phyloP scores from a whole-genome alignment of 371 early-diverging fungal genomes.

The Massospora cicadina region DNA sequence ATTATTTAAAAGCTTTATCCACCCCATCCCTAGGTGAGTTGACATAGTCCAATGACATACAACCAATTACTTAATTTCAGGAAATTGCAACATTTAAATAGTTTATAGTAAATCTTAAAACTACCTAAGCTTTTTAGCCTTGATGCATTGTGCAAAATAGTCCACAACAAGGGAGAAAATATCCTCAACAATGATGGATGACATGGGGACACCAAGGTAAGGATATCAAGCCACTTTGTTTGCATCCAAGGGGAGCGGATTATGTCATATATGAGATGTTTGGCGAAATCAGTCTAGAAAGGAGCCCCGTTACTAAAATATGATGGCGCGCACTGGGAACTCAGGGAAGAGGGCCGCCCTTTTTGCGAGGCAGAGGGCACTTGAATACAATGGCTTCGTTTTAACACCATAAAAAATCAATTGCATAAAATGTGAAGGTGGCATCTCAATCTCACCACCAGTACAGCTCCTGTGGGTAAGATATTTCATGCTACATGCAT shows the following conservation, averaged over 20 bases:
- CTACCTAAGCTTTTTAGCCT: neutral
- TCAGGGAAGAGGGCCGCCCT: neutral
- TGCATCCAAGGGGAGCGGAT: neutral
- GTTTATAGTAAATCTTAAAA: neutral
- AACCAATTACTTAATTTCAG: neutral
- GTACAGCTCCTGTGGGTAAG: neutral
- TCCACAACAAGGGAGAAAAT: neutral
- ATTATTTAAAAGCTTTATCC: neutral
- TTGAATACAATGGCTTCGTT: neutral
- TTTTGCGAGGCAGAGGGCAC: neutral
- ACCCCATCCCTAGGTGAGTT: no score
- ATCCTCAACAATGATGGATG: neutral
- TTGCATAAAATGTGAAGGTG: neutral
- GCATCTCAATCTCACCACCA: neutral
- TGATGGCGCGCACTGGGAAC: neutral
- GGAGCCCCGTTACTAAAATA: neutral
- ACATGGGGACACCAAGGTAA: neutral
- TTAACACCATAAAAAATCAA: neutral
- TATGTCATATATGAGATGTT: no score
- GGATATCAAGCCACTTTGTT: neutral
- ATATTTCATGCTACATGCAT: neutral
- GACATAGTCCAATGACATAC: neutral
- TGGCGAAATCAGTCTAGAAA: neutral
- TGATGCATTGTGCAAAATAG: neutral
- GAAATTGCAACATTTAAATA: neutral